Percentiles rank a stretch among this genome's conserved stretches.
Conservation (phyloP, 441 rosid genomes). For the Populus hybrid region DNA sequence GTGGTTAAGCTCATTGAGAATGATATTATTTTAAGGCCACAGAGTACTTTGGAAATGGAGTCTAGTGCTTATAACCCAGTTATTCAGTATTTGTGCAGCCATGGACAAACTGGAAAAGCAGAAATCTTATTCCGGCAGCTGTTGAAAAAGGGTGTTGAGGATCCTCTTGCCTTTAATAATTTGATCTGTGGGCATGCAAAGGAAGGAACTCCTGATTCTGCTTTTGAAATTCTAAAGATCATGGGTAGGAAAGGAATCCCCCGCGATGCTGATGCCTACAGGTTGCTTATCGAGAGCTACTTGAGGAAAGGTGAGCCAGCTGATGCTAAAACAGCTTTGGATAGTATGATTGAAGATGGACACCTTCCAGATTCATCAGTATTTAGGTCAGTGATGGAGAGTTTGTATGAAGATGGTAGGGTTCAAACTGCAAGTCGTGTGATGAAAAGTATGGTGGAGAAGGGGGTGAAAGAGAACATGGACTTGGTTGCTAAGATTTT, state of each 20-base stretch:
- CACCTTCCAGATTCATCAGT: conserved; percentile 63
- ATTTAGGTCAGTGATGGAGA: conserved; percentile 76
- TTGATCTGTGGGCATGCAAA: conserved; percentile 77
- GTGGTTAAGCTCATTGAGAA: conserved; percentile 71
- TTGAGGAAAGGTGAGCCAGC: conserved; percentile 93
- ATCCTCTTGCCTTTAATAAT: conserved; percentile 71
- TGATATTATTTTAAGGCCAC: conserved; percentile 72
- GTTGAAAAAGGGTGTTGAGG: conserved; percentile 84
- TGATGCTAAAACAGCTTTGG: conserved; percentile 83
- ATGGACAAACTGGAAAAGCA: conserved; percentile 73
- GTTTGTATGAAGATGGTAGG: conserved; percentile 79
- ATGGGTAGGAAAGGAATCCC: conserved; percentile 80
- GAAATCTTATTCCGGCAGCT: conserved; percentile 83
- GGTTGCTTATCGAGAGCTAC: conserved; percentile 73
- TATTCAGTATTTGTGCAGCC: conserved; percentile 67
- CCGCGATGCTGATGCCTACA: conserved; percentile 65
- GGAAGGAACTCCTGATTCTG: conserved; percentile 79
- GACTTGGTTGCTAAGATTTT: conserved; percentile 73
- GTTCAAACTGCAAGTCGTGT: conserved; percentile 95
- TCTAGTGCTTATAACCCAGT: conserved; percentile 68
- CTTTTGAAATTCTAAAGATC: conserved; percentile 80
- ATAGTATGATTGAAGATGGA: conserved; percentile 84
- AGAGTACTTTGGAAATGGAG: conserved; percentile 59
- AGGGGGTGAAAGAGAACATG: conserved; percentile 69
- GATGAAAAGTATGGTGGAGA: conserved; percentile 84